Conservation (phyloP, 2,329 filamentous ascomycete genomes). For the Fusarium buharicum region DNA sequence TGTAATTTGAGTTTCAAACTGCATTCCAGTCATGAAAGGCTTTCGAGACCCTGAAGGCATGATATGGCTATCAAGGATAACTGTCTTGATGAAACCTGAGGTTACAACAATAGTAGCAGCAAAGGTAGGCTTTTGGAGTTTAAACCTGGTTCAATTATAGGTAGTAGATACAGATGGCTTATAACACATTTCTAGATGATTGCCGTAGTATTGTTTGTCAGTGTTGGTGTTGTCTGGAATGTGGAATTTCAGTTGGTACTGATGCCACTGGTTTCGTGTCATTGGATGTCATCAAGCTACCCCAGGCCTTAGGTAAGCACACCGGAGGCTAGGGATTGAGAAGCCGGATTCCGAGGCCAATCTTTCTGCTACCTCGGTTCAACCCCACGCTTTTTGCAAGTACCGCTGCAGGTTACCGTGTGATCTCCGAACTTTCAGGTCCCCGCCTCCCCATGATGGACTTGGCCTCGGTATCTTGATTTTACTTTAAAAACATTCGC, state of each 20-base stretch:
- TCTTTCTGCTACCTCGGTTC: conserved; percentile 44
- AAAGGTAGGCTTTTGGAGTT: neutral
- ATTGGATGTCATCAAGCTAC: conserved; percentile 24
- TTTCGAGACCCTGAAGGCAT: no score
- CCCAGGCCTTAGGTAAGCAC: no score
- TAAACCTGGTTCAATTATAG: no score
- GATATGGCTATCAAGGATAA: no score
- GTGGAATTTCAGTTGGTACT: no score
- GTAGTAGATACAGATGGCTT: no score
- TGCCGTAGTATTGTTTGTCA: no score
- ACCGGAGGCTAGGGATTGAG: conserved; percentile 25
- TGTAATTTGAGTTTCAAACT: conserved; percentile 8
- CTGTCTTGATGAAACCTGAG: no score
- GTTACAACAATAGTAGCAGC: neutral
- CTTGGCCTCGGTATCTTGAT: conserved; percentile 34
- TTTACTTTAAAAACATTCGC: conserved; percentile 30
- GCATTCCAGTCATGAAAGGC: conserved; percentile 28
- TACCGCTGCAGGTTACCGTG: conserved; percentile 39
- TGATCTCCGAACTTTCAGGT: conserved; percentile 24
- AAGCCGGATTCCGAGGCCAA: conserved; percentile 26
- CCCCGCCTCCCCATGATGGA: conserved; percentile 30
- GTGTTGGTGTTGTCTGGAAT: neutral
- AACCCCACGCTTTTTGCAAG: conserved; percentile 44
- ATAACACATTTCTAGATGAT: no score
- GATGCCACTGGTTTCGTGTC: no score